These are phyloP conservation scores for Incumbomyces lentus DNA, from an alignment of 2,329 filamentous ascomycete species.

Conservation along the genomic window DNA sequence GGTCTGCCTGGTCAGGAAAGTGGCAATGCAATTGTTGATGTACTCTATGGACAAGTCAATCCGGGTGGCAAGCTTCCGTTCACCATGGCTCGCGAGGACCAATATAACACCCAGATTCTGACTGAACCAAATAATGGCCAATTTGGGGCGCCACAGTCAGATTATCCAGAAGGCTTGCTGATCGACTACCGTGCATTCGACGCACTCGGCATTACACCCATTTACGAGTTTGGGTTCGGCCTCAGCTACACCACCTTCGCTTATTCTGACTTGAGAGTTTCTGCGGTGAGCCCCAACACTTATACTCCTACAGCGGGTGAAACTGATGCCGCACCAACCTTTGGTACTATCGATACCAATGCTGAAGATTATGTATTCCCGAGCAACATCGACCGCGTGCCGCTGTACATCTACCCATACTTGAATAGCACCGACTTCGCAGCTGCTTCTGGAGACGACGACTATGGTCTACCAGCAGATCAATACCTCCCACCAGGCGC, in stretches of 20 bases:
- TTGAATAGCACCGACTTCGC: conserved; percentile 49
- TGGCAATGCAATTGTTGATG: conserved; percentile 62
- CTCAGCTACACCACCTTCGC: conserved; percentile 54
- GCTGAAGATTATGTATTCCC: conserved; percentile 48
- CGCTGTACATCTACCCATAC: conserved; percentile 54
- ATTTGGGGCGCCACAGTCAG: conserved; percentile 43
- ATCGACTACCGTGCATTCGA: conserved; percentile 48
- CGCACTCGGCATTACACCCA: conserved; percentile 43
- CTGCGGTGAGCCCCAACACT: conserved; percentile 30
- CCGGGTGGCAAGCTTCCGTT: conserved; percentile 50
- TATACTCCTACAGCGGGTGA: conserved; percentile 45
- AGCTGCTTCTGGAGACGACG: conserved; percentile 40
- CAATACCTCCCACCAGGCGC: conserved; percentile 42
- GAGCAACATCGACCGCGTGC: conserved; percentile 38
- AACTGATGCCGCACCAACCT: conserved; percentile 43
- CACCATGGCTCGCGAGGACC: conserved; percentile 43
- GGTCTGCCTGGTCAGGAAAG: conserved; percentile 66
- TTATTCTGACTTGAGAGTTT: conserved; percentile 48
- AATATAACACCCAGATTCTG: conserved; percentile 48
- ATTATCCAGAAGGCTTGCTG: conserved; percentile 53
- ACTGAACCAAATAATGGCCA: conserved; percentile 49
- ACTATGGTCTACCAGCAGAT: conserved; percentile 44
- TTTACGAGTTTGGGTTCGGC: conserved; percentile 54
- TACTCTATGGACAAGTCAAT: conserved; percentile 59
- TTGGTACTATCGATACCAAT: conserved; percentile 40